phyloP scores from a whole-genome alignment of 2,329 filamentous ascomycete genomes.

The Alternaria alternata region DNA sequence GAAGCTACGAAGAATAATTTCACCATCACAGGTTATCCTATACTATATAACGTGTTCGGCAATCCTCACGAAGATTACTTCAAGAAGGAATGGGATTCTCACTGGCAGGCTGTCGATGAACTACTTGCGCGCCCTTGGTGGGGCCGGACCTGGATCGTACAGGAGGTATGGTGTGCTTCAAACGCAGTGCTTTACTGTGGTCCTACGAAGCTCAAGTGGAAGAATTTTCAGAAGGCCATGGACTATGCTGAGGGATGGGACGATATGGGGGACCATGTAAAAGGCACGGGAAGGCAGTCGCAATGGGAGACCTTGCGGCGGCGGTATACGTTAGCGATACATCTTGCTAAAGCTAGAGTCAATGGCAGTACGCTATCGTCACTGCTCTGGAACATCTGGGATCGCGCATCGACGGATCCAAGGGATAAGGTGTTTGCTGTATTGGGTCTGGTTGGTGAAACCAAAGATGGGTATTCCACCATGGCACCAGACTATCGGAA shows the following conservation, averaged over 20 bases:
- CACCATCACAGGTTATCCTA: background rate
- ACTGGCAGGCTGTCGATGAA: background rate
- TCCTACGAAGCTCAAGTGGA: background rate
- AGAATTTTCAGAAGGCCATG: background rate
- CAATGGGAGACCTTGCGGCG: background rate
- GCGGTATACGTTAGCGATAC: background rate
- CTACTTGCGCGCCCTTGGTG: background rate
- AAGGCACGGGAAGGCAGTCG: background rate
- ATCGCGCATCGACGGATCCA: background rate
- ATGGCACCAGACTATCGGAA: background rate
- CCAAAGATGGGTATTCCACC: accelerated
- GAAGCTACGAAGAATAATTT: background rate
- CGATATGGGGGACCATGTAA: background rate
- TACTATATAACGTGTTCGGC: background rate
- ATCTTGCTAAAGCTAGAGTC: background rate
- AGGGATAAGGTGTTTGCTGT: background rate
- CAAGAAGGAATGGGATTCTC: background rate
- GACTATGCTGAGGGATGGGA: background rate
- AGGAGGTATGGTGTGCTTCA: background rate
- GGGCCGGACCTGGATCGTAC: background rate
- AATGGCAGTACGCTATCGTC: background rate
- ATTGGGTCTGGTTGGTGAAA: background rate
- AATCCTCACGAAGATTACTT: background rate
- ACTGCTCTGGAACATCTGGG: background rate
- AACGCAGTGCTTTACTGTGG: background rate